Evolutionary conservation across 805 yeast genomes (phyloP), one percentile per base, ranked within the genome.

Genomic region (Blastobotrys chiropterorum): DNA sequence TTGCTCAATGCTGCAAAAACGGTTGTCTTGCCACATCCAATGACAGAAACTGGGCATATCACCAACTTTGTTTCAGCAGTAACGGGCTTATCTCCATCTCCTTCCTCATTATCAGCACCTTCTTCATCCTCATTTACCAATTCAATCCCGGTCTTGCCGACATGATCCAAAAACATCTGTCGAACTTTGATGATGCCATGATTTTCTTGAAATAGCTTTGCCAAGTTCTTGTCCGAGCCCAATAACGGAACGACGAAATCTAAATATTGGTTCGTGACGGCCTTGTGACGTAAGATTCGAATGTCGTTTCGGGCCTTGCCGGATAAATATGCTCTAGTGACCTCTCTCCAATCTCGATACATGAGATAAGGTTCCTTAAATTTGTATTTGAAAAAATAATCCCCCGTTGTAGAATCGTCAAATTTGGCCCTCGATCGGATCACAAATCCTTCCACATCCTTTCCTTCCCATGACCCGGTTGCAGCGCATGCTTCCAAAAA

Each of bases 21-120:
- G 0, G 97, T 89, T 0, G 97, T 90, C 64, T 94, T 94, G 5
- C 99, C 99, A 67, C 97, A 88, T 0, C 98, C 98, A 49, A 92
- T 79, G 0, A 96, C 89, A 0, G 97, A 90, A 2, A 90, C 80
- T 0, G 98, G 92, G 1, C 89, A 78, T 2, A 94, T 61, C 0
- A 87, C 76, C 62, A 80, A 85, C 58, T 45, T 47, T 5, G 45
- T 3, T 19, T 26, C 22, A 8, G 41, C 34, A 3, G 19, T 41
- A 19, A 31, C 38, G 21, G 56, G 51, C 14, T 46, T 16, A 2
- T 8, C 16, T 2, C 31, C 38, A 31, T 48, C 11, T 6, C 17
- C 47, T 22, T 44, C 52, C 6, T 43, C 46, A 6, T 38, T 42
- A 19, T 48, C 52, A 8, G 49, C 17, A n/a, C 40, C 15, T 2